Percentiles rank a stretch among this genome's conserved stretches.
phyloP scores from a whole-genome alignment of 1,284 basidiomycete genomes.

The Leccinum huronense region DNA sequence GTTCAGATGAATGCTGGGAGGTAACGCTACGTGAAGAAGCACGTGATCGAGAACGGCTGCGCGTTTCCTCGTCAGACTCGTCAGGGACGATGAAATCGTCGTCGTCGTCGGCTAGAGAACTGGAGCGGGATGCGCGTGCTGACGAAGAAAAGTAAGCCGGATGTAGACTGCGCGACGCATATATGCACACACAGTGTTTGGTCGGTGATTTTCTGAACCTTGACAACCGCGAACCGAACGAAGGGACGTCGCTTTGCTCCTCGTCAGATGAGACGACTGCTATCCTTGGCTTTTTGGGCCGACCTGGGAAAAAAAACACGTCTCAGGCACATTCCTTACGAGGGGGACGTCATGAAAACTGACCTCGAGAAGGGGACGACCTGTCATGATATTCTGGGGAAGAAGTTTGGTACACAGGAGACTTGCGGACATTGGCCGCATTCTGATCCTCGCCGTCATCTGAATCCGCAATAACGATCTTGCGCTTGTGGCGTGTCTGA shows the following conservation, averaged over 20 bases:
- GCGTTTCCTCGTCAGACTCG: constrained; percentile 52
- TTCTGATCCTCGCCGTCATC: constrained; percentile 59
- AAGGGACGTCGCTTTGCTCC: constrained; percentile 40
- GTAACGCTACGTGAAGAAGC: constrained; percentile 40
- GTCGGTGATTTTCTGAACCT: constrained; percentile 63
- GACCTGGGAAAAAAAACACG: constrained; percentile 26
- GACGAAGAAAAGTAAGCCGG: constrained; percentile 8
- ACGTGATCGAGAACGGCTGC: constrained; percentile 42
- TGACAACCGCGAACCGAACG: constrained; percentile 58
- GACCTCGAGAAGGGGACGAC: constrained; percentile 31
- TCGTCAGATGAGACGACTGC: constrained; percentile 42
- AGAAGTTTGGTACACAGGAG: constrained; percentile 27
- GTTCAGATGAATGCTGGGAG: constrained; percentile 44
- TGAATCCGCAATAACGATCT: constrained; percentile 65
- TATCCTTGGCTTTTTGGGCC: constrained; percentile 55
- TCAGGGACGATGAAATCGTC: constrained; percentile 68
- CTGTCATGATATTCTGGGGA: constrained; percentile 27
- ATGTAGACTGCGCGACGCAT: neutral
- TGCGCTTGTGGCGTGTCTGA: constrained; percentile 55
- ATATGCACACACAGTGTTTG: constrained; percentile 45
- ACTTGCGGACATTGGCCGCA: constrained; percentile 11
- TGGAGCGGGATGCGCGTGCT: constrained; percentile 38
- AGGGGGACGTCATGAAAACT: constrained; percentile 23
- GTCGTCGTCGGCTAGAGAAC: constrained; percentile 51
- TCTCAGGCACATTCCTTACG: constrained; percentile 17